Percentiles rank a stretch among this genome's conserved stretches.
These are phyloP conservation scores for Aspergillus persii DNA, from an alignment of 2,329 filamentous ascomycete genomes.

Conservation along the genomic window DNA sequence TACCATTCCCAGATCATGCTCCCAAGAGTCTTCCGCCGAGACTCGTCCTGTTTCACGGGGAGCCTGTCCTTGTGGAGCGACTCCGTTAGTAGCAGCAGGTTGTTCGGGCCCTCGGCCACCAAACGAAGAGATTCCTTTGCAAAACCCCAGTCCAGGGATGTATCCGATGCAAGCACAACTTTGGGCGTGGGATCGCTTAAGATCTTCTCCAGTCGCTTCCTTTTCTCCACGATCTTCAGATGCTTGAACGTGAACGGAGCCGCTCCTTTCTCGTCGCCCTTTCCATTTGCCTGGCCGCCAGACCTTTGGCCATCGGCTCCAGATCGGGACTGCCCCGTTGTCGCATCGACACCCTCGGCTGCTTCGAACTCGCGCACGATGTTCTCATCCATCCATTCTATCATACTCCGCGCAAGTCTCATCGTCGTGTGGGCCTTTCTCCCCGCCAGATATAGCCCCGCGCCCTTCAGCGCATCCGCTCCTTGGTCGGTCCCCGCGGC, in stretches of 20 bases:
- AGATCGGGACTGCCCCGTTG: slow-evolving; percentile 33
- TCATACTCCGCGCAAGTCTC: slow-evolving; percentile 87
- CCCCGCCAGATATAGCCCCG: slow-evolving; percentile 75
- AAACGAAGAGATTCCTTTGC: slow-evolving; percentile 74
- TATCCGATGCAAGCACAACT: slow-evolving; percentile 89
- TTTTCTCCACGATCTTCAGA: slow-evolving; percentile 77
- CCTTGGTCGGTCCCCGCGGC: slow-evolving; percentile 55
- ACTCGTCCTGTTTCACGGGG: slow-evolving; percentile 22
- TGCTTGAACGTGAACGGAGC: slow-evolving; percentile 90
- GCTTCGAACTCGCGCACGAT: slow-evolving; percentile 91
- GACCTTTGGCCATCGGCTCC: slow-evolving; percentile 44
- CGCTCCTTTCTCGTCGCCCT: slow-evolving; percentile 43
- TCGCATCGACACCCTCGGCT: slow-evolving; percentile 42
- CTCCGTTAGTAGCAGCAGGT: slow-evolving; percentile 85
- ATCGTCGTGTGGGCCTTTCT: slow-evolving; percentile 85
- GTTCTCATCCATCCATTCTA: slow-evolving; percentile 98
- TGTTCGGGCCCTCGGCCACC: slow-evolving; percentile 73
- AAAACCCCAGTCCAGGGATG: slow-evolving; percentile 91
- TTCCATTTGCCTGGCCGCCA: slow-evolving; percentile 34
- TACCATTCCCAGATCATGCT: slow-evolving; percentile 78
- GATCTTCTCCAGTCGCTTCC: slow-evolving; percentile 73
- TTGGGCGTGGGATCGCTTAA: slow-evolving; percentile 53
- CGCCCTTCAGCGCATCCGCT: slow-evolving; percentile 49
- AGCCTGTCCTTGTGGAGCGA: slow-evolving; percentile 42
- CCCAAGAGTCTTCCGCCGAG: slow-evolving; percentile 60